A percentile compares a stretch with the other conserved stretches of the same genome.
phyloP scores from a whole-genome alignment of 192 early-diverging fungal genomes.

The Backusella mclennaniae region DNA sequence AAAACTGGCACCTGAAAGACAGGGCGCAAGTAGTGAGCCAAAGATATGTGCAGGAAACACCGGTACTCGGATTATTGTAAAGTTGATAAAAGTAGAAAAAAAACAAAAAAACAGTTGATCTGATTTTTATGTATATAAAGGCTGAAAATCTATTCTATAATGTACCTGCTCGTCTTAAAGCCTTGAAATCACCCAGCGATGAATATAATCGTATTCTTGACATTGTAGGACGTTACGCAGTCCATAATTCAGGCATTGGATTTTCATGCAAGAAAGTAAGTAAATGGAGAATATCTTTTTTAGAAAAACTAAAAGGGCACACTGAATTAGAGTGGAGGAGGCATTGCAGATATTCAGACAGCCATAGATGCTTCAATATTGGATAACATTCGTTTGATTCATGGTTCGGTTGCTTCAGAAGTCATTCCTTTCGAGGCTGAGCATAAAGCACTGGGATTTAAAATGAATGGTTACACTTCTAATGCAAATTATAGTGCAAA shows the following conservation, averaged over 20 bases:
- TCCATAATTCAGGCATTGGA: slow-evolving; percentile 82
- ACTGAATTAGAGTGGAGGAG: slow-evolving; percentile 45
- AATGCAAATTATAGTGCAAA: slow-evolving; percentile 89
- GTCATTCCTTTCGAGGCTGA: slow-evolving; percentile 63
- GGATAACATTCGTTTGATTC: slow-evolving; percentile 82
- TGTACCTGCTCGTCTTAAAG: slow-evolving; percentile 78
- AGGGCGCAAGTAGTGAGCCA: slow-evolving; percentile 74
- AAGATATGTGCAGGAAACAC: slow-evolving; percentile 94
- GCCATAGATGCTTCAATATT: slow-evolving; percentile 53
- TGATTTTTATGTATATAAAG: slow-evolving; percentile 30
- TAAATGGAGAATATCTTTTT: background rate
- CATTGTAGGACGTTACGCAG: slow-evolving; percentile 87
- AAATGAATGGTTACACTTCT: slow-evolving; percentile 77
- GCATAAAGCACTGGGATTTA: slow-evolving; percentile 52
- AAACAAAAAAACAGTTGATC: background rate
- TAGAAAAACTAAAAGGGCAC: no score
- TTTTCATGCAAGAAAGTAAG: slow-evolving; percentile 90
- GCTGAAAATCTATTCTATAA: slow-evolving; percentile 97
- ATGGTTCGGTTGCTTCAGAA: slow-evolving; percentile 81
- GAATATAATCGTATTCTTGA: slow-evolving; percentile 92
- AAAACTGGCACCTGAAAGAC: slow-evolving; percentile 71
- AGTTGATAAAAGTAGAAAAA: background rate
- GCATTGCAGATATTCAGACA: slow-evolving; percentile 78
- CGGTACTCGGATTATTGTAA: slow-evolving; percentile 89
- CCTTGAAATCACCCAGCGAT: slow-evolving; percentile 80